These are phyloP conservation scores for Phytophthora nicotianae DNA, from an alignment of 352 stramenopile species.

Conservation along the genomic window DNA sequence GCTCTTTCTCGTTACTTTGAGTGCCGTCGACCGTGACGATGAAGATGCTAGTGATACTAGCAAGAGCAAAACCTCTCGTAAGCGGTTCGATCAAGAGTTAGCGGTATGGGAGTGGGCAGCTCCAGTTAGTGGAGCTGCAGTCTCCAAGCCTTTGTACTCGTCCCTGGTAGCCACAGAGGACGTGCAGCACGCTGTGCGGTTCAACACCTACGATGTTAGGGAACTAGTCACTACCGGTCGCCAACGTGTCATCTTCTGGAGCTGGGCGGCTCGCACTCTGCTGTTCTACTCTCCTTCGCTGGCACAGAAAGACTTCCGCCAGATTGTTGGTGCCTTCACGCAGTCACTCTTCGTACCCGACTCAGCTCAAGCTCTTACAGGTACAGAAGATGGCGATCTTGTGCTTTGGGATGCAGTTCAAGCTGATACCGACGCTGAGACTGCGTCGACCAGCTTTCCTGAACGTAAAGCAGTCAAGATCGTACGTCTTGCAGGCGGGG, in stretches of 20 bases:
- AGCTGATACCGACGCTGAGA: slow-evolving; percentile 25
- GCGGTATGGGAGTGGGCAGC: slow-evolving; percentile 90
- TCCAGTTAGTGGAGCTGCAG: slow-evolving; percentile 27
- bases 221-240: slow-evolving; percentile 90
- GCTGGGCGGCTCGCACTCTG: slow-evolving; percentile 80
- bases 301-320: slow-evolving; percentile 80
- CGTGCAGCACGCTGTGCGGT: slow-evolving; percentile 80
- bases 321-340: slow-evolving; percentile 84
- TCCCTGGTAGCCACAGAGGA: slow-evolving; percentile 78
- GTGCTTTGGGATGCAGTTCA: slow-evolving; percentile 87
- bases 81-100: slow-evolving; percentile 76
- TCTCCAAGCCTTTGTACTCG: slow-evolving; percentile 56
- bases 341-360: slow-evolving; percentile 89
- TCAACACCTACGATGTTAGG: slow-evolving; percentile 90
- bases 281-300: slow-evolving; percentile 87
- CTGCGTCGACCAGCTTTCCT: slow-evolving; percentile 38
- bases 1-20: slow-evolving; percentile 89
- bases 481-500: slow-evolving; percentile 63
- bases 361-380: slow-evolving; percentile 84
- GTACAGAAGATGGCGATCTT: slow-evolving; percentile 85
- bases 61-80: slow-evolving; percentile 23
- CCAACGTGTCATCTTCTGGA: slow-evolving; percentile 91
- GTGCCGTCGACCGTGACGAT: slow-evolving; percentile 42
- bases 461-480: slow-evolving; percentile 88
- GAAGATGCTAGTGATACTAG: slow-evolving; percentile 15